A percentile compares a stretch with the other conserved stretches of the same genome.
Evolutionary conservation across 2,329 filamentous ascomycete species (phyloP).

Genomic region (Arthroderma sp.): DNA sequence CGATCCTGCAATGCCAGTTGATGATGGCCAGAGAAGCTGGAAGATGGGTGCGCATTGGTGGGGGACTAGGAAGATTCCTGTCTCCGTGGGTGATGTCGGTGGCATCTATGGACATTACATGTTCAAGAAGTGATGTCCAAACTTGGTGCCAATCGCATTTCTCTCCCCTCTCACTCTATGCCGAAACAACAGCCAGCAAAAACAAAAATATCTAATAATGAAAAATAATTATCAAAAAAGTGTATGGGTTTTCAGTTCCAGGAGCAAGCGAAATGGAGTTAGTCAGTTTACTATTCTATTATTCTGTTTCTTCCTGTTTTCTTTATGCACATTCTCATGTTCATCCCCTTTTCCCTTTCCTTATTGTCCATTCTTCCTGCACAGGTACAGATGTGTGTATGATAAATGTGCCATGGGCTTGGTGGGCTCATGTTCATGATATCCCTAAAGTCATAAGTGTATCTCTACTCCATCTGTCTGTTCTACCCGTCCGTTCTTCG

Average conservation of each 20-base stretch:
- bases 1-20: slow-evolving; percentile 25
- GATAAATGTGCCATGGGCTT: neutral
- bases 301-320: neutral
- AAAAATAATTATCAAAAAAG: neutral
- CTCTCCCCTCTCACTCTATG: neutral
- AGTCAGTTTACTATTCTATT: neutral
- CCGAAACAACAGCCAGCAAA: neutral
- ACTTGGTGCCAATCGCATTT: neutral
- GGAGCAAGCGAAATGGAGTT: slow-evolving; percentile 3
- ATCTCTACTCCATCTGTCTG: neutral
- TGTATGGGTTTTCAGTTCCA: neutral
- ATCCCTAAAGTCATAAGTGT: neutral
- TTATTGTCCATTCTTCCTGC: neutral
- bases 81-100: slow-evolving; percentile 44
- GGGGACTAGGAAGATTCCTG: slow-evolving; percentile 62
- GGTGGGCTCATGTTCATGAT: neutral
- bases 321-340: neutral
- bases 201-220: neutral
- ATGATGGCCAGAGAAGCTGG: slow-evolving; percentile 55
- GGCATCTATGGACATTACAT: slow-evolving; percentile 50
- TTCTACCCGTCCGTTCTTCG: neutral
- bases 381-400: neutral
- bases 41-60: slow-evolving; percentile 77
- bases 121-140: slow-evolving; percentile 39
- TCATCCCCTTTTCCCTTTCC: neutral